phyloP scores from a whole-genome alignment of 495 filamentous ascomycete species.

The Neurospora sp. region DNA sequence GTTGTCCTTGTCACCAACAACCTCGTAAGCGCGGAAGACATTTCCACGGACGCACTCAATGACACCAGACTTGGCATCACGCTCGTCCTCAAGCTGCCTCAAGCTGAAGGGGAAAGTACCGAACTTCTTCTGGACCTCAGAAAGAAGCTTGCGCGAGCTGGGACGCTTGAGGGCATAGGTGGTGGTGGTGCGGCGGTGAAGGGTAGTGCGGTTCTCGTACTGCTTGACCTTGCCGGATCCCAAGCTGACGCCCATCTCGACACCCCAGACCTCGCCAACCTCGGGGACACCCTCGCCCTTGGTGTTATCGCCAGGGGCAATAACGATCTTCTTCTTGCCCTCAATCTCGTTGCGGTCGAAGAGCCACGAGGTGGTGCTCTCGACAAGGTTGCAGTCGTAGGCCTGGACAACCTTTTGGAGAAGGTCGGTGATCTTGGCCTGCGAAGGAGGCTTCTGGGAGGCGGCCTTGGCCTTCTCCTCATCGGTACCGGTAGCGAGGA shows the following conservation, averaged over 20 bases:
- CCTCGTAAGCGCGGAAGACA: constrained; percentile 89
- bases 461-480: constrained; percentile 92
- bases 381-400: constrained; percentile 87
- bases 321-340: constrained; percentile 94
- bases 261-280: constrained; percentile 93
- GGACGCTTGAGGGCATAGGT: constrained; percentile 87
- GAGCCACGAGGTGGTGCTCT: constrained; percentile 93
- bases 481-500: constrained; percentile 72
- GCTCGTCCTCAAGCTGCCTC: constrained; percentile 92
- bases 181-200: constrained; percentile 84
- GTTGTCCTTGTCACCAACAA: constrained; percentile 83
- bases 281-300: constrained; percentile 89
- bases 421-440: constrained; percentile 72
- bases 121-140: constrained; percentile 92
- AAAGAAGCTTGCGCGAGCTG: constrained; percentile 79
- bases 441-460: constrained; percentile 65
- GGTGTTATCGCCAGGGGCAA: constrained; percentile 72
- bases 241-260: constrained; percentile 85
- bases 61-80: constrained; percentile 90
- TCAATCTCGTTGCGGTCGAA: constrained; percentile 97
- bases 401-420: constrained; percentile 85
- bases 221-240: constrained; percentile 92
- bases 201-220: constrained; percentile 73
- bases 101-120: constrained; percentile 96
- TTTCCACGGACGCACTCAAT: constrained; percentile 88